These are phyloP conservation scores for Xanthoconium separans DNA, from an alignment of 1,284 basidiomycete genomes.

Conservation along the genomic window DNA sequence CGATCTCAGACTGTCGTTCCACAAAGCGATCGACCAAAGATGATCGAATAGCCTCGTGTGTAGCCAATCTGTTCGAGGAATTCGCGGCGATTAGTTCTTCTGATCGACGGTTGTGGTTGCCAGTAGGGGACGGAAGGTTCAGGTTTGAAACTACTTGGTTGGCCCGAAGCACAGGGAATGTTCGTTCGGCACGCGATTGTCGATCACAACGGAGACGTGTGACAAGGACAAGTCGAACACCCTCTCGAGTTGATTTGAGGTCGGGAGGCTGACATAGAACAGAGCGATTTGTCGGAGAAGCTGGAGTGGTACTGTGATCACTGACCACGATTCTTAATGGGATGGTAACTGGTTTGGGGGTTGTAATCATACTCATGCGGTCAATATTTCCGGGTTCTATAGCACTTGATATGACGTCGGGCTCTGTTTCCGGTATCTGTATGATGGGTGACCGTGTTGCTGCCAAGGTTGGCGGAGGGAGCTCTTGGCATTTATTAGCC, in stretches of 20 bases:
- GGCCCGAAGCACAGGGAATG: slow-evolving; percentile 58
- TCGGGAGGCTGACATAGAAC: slow-evolving; percentile 25
- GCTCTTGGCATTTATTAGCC: slow-evolving; percentile 5
- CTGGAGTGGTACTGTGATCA: slow-evolving; percentile 26
- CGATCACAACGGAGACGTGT: slow-evolving; percentile 56
- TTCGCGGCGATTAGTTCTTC: slow-evolving; percentile 45
- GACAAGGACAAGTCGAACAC: slow-evolving; percentile 59
- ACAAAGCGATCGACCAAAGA: slow-evolving; percentile 55
- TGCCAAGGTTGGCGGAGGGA: slow-evolving; percentile 12
- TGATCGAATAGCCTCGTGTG: slow-evolving; percentile 42
- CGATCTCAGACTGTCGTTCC: slow-evolving; percentile 47
- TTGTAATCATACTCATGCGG: slow-evolving; percentile 8
- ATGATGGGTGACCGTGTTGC: slow-evolving; percentile 9
- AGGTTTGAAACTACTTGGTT: slow-evolving; percentile 48
- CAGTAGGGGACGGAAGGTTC: slow-evolving; percentile 15
- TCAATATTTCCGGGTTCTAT: slow-evolving; percentile 9
- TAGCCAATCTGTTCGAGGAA: slow-evolving; percentile 35
- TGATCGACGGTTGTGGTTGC: slow-evolving; percentile 38
- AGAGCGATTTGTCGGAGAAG: slow-evolving; percentile 7
- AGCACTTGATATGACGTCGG: slow-evolving; percentile 14
- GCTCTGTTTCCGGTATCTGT: slow-evolving; percentile 17
- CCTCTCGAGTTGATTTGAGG: slow-evolving; percentile 51
- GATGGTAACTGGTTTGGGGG: slow-evolving; percentile 9
- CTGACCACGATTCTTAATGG: slow-evolving; percentile 32
- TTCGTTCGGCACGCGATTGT: slow-evolving; percentile 59